Evolutionary conservation across 306 rosid species (phyloP).

Genomic region (Quercus parvula): DNA sequence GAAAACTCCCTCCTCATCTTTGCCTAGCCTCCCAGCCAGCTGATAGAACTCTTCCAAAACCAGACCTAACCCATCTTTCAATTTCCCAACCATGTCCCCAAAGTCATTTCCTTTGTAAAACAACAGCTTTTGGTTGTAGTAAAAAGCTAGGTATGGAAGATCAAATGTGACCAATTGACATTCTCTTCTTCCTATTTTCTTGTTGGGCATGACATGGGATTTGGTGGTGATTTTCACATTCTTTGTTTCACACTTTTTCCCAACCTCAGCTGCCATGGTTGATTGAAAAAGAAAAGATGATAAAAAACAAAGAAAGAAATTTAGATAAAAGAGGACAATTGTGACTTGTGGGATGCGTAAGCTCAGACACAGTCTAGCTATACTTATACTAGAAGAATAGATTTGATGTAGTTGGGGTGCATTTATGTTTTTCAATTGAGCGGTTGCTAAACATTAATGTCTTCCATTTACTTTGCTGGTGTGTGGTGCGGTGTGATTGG

Average conservation of each 20-base stretch:
- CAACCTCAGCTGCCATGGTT: slow-evolving; percentile 45
- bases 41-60: slow-evolving; percentile 73
- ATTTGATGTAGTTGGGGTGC: slow-evolving; percentile 35
- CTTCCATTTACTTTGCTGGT: not conserved
- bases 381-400: slow-evolving; percentile 27
- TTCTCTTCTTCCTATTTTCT: slow-evolving; percentile 60
- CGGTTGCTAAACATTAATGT: slow-evolving; percentile 54
- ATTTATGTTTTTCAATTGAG: slow-evolving; percentile 45
- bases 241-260: slow-evolving; percentile 20
- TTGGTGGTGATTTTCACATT: slow-evolving; percentile 54
- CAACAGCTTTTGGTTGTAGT: slow-evolving; percentile 88
- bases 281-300: not conserved
- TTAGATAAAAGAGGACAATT: not conserved
- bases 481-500: slow-evolving; percentile 17
- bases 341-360: not conserved
- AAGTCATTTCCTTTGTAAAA: slow-evolving; percentile 61
- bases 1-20: slow-evolving; percentile 86
- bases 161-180: slow-evolving; percentile 84
- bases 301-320: not conserved
- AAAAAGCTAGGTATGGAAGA: slow-evolving; percentile 86
- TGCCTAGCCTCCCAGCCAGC: slow-evolving; percentile 79
- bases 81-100: slow-evolving; percentile 54
- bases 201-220: slow-evolving; percentile 55
- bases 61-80: slow-evolving; percentile 59
- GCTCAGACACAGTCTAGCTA: not conserved